phyloP scores from a whole-genome alignment of 306 rosid genomes.

The Leucaena leucocephala region DNA sequence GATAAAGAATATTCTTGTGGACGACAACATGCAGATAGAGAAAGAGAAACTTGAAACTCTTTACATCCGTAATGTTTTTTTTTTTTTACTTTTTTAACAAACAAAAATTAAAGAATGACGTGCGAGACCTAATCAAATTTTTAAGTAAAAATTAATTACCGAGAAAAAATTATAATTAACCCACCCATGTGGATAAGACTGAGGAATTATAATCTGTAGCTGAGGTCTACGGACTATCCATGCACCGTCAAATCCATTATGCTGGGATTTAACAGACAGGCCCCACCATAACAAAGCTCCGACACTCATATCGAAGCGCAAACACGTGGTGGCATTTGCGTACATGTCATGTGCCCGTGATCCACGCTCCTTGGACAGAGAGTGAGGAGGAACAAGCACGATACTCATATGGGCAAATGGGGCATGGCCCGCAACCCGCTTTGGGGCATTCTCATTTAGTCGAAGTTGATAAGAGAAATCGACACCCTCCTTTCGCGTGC shows the following conservation, averaged over 20 bases:
- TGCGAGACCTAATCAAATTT: not conserved
- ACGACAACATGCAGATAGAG: not conserved
- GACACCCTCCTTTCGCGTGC: not conserved
- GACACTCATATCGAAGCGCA: slow-evolving; percentile 18
- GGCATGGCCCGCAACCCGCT: slow-evolving; percentile 13
- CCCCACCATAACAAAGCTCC: slow-evolving; percentile 41
- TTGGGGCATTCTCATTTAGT: not conserved
- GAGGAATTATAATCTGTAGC: not conserved
- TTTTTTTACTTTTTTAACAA: not conserved
- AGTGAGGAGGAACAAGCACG: not conserved
- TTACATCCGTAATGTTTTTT: not conserved
- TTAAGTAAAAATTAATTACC: not conserved
- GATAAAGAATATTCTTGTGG: not conserved
- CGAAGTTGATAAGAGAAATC: slow-evolving; percentile 3
- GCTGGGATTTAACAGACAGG: slow-evolving; percentile 76
- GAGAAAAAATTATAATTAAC: not conserved
- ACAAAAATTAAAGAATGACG: not conserved
- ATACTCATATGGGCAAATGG: not conserved
- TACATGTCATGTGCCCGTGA: slow-evolving; percentile 31
- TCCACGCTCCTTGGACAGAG: not conserved
- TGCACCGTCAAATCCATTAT: slow-evolving; percentile 37
- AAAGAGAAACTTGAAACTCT: not conserved
- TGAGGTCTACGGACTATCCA: slow-evolving; percentile 12
- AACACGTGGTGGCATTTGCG: slow-evolving; percentile 21
- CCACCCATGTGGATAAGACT: not conserved